Base-by-base conservation (phyloP, 257 asterid genomes). In the Ligustrum vulgare region DNA sequence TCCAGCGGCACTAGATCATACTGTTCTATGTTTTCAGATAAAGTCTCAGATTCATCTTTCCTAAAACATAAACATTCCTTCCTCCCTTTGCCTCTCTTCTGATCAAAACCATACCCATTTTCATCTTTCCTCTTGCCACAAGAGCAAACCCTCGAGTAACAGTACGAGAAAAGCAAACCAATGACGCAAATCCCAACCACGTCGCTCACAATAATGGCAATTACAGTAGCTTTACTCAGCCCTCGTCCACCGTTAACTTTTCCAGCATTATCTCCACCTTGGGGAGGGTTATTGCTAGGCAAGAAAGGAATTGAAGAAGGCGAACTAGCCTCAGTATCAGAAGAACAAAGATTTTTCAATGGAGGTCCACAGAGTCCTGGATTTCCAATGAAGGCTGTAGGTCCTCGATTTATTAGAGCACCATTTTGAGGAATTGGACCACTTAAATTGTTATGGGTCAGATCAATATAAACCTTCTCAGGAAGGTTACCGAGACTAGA, bases 361-460 rank as follows among this genome's bases (percentile, higher is more conserved):
- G 98, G 99, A 77, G 95, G 92, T 36, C 99, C 99, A 81, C 99
- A 94, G 22, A 94, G 95, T 10, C 87, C 85, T 15, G 89, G 91
- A 79, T 94, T 94, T 45, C 96, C 98, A 49, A 92, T 81, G 74
- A 94, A 94, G 28, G 99, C 98, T 1, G 98, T 94, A 16, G 99
- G 99, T 20, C 98, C 98, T 84, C 97, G 76, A 54, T 89, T 92
- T 32, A 89, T 87, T 9, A 94, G 72, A 76, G 98, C 93, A 25
- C 99, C 98, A 79, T 77, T 88, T 83, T 92, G 95, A 8, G 99
- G 99, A 80, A 94, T 91, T 43, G 94, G 91, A 10, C 99, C 99
- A 2, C 84, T 92, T 39, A 94, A 79, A 37, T 84, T 78, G 80
- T 94, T 94, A 54, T 88, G 77, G n/a, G 95, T 92, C 15, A 94